Evolutionary conservation across 306 rosid genomes (phyloP).

Genomic region (Cucurbita ficifolia): DNA sequence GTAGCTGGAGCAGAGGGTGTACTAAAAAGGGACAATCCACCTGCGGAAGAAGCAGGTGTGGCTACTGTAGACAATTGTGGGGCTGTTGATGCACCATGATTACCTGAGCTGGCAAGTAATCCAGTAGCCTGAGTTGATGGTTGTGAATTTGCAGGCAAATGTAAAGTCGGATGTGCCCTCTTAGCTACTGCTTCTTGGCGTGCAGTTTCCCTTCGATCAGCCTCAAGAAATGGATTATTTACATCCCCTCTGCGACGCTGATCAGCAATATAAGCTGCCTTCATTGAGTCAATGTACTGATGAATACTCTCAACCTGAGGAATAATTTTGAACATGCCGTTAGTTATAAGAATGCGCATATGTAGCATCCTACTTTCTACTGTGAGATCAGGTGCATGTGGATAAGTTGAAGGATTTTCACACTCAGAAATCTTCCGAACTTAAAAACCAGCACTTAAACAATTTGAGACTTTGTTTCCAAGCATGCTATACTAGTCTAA

Average conservation of each 20-base stretch:
- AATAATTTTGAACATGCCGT: constrained; percentile 13
- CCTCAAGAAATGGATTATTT: constrained; percentile 89
- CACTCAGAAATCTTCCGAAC: not conserved
- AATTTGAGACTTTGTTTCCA: not conserved
- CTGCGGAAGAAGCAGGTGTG: constrained; percentile 45
- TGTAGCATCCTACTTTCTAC: constrained; percentile 4
- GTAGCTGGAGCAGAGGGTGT: constrained; percentile 70
- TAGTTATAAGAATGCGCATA: constrained; percentile 7
- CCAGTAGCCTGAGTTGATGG: constrained; percentile 88
- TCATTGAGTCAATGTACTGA: constrained; percentile 89
- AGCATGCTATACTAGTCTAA: not conserved
- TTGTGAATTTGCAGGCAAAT: constrained; percentile 66
- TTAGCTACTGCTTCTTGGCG: constrained; percentile 90
- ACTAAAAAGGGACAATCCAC: constrained; percentile 61
- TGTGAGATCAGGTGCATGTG: not conserved
- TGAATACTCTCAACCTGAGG: constrained; percentile 85
- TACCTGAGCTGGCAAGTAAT: constrained; percentile 54
- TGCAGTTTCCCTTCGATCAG: constrained; percentile 94
- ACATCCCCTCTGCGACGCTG: constrained; percentile 73
- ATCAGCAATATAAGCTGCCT: constrained; percentile 69
- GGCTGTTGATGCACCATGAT: constrained; percentile 31
- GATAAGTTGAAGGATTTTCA: not conserved
- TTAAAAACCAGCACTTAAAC: not conserved
- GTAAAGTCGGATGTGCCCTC: constrained; percentile 77
- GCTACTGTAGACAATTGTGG: constrained; percentile 40